These are phyloP conservation scores for Teunomyces funiuensis DNA, from an alignment of 805 yeast species.

Conservation along the genomic window DNA sequence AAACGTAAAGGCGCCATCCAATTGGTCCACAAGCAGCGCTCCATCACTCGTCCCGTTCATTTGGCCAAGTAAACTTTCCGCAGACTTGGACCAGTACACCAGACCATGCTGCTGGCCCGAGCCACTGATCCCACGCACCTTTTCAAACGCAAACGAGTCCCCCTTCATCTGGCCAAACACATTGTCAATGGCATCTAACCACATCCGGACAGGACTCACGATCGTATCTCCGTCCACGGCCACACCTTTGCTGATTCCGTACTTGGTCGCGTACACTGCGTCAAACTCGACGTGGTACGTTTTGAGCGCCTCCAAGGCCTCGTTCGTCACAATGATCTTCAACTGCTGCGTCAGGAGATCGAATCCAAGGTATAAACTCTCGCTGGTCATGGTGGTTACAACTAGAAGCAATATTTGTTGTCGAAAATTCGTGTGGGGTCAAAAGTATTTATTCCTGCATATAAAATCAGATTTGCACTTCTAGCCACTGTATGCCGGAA, in stretches of 20 bases:
- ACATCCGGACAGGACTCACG: conserved; percentile 82
- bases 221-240: conserved; percentile 54
- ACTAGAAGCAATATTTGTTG: no score
- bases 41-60: conserved; percentile 25
- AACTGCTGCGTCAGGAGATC: conserved; percentile 90
- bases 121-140: conserved; percentile 71
- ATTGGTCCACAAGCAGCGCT: conserved; percentile 36
- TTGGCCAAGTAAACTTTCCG: conserved; percentile 38
- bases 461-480: no score
- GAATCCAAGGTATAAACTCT: conserved; percentile 56
- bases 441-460: no score
- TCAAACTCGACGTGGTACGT: conserved; percentile 75
- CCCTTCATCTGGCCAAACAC: conserved; percentile 52
- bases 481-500: conserved; percentile 49
- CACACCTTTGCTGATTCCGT: conserved; percentile 76
- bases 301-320: conserved; percentile 49
- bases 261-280: conserved; percentile 52
- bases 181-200: conserved; percentile 80
- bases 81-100: conserved; percentile 67
- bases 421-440: no score
- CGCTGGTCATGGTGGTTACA: no score
- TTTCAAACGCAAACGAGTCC: conserved; percentile 54
- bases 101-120: conserved; percentile 94
- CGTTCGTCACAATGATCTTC: conserved; percentile 67
- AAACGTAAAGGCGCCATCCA: conserved; percentile 57